A percentile compares a stretch with the other conserved stretches of the same genome.
Conservation (phyloP, 2,329 filamentous ascomycete genomes). For the Aspergillus pseudoviridinutans region DNA sequence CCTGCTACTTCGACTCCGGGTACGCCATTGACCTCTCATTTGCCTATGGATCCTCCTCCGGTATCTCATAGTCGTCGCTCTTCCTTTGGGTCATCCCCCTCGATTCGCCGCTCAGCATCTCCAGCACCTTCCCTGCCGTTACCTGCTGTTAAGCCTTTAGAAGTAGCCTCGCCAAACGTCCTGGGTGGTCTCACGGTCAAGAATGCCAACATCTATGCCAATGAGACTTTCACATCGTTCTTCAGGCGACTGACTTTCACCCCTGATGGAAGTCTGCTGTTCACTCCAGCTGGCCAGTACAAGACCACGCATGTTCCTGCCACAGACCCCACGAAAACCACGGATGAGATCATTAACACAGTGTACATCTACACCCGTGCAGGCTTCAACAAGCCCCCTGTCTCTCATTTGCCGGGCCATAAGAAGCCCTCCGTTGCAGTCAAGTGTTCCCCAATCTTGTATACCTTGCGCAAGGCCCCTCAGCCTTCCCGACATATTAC, state of each 20-base stretch:
- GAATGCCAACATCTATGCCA: constrained; percentile 89
- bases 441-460: constrained; percentile 86
- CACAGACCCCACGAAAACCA: constrained; percentile 65
- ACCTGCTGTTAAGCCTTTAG: constrained; percentile 91
- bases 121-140: constrained; percentile 90
- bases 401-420: constrained; percentile 91
- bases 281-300: constrained; percentile 94
- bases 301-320: constrained; percentile 70
- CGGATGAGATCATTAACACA: constrained; percentile 88
- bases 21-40: constrained; percentile 80
- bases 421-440: constrained; percentile 98
- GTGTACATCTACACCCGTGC: constrained; percentile 97
- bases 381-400: constrained; percentile 92
- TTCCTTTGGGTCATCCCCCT: constrained; percentile 76
- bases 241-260: constrained; percentile 92
- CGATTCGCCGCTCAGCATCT: constrained; percentile 79
- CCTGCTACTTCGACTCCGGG: constrained; percentile 88
- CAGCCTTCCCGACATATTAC: constrained; percentile 82
- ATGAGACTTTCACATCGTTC: constrained; percentile 95
- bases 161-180: constrained; percentile 73
- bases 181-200: constrained; percentile 63
- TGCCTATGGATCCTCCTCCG: constrained; percentile 95
- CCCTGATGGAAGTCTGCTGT: constrained; percentile 86
- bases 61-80: constrained; percentile 92
- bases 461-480: constrained; percentile 67